A percentile compares a stretch with the other conserved stretches of the same genome.
These are phyloP conservation scores for Juglanconis juglandina DNA, from an alignment of 2,329 filamentous ascomycete genomes.

Conservation along the genomic window DNA sequence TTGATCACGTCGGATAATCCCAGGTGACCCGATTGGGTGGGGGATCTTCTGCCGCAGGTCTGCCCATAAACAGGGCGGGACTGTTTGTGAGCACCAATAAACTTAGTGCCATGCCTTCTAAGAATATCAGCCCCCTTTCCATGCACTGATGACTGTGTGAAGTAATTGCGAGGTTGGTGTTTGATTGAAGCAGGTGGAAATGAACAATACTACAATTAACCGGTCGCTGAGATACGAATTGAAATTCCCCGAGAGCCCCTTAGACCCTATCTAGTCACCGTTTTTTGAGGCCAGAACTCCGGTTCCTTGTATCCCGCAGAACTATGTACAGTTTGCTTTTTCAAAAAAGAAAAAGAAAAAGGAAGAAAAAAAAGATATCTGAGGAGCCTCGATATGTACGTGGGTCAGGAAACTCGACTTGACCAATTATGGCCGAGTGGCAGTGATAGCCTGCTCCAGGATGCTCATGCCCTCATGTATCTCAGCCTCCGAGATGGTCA, in stretches of 20 bases:
- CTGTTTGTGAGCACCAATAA: not conserved
- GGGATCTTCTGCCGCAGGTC: not conserved
- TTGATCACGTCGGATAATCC: not conserved
- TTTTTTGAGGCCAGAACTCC: slow-evolving; percentile 12
- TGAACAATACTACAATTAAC: not conserved
- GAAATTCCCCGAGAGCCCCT: not conserved
- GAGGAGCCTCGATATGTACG: not conserved
- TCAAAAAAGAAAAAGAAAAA: no score
- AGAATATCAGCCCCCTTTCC: not conserved
- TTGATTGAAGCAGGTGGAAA: not conserved
- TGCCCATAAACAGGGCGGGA: not conserved
- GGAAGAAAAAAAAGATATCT: no score
- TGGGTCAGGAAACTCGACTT: not conserved
- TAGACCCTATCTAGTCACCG: not conserved
- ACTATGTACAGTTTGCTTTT: not conserved
- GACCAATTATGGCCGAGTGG: slow-evolving; percentile 29
- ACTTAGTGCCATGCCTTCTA: no score
- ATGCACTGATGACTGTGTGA: not conserved
- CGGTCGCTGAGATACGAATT: not conserved
- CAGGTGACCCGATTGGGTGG: slow-evolving; percentile 7
- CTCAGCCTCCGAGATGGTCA: slow-evolving; percentile 77
- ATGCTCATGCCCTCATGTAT: slow-evolving; percentile 75
- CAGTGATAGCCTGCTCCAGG: slow-evolving; percentile 62
- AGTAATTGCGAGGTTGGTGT: not conserved
- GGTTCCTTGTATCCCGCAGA: not conserved